These are phyloP conservation scores for Emmonsiellopsis sp. DNA, from an alignment of 2,329 filamentous ascomycete genomes.

Conservation along the genomic window DNA sequence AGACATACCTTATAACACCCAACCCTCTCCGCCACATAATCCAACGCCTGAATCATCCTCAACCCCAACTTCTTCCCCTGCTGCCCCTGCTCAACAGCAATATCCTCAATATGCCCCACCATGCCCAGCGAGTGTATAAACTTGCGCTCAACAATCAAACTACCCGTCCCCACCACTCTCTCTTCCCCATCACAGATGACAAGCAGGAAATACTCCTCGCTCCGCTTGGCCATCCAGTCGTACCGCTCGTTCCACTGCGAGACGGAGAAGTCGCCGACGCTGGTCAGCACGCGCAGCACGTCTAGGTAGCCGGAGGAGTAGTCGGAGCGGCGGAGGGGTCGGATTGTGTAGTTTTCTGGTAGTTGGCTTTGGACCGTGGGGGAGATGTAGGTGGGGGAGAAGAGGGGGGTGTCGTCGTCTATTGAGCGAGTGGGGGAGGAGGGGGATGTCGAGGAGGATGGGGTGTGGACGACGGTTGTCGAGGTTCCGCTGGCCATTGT, in stretches of 20 bases:
- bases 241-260: conserved; percentile 70
- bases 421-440: neutral
- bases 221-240: conserved; percentile 66
- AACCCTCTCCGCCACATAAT: conserved; percentile 75
- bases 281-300: conserved; percentile 82
- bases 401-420: conserved; percentile 53
- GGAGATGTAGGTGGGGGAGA: conserved; percentile 68
- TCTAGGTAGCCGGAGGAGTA: conserved; percentile 79
- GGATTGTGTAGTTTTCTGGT: conserved; percentile 72
- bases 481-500: neutral
- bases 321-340: conserved; percentile 69
- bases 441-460: neutral
- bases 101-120: conserved; percentile 96
- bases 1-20: conserved; percentile 75
- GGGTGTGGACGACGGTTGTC: neutral
- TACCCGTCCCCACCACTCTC: conserved; percentile 80
- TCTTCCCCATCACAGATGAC: conserved; percentile 66
- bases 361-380: conserved; percentile 62
- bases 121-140: conserved; percentile 39
- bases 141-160: conserved; percentile 86
- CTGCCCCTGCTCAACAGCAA: conserved; percentile 87
- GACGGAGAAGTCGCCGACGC: conserved; percentile 76
- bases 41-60: conserved; percentile 85
- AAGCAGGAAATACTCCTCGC: conserved; percentile 75
- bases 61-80: conserved; percentile 95